Percentiles rank a stretch among this genome's conserved stretches.
These are phyloP conservation scores for Metschnikowia picachoensis DNA, from an alignment of 805 yeast species.

Conservation along the genomic window DNA sequence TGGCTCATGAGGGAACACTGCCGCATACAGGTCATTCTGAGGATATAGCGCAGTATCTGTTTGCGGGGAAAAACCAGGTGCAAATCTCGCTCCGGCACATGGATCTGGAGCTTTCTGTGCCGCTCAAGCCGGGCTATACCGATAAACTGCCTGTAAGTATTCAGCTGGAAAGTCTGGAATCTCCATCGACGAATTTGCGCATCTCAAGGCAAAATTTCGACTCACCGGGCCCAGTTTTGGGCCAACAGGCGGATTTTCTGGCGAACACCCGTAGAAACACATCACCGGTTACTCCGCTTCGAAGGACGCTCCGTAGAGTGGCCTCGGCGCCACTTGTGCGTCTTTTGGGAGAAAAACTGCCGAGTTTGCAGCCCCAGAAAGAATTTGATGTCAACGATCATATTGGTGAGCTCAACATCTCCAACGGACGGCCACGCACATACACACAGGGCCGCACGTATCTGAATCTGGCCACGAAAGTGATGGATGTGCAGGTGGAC, in stretches of 20 bases:
- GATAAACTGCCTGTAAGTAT: too few species aligned
- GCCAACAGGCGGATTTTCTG: not conserved
- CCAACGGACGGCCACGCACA: conserved; percentile 35
- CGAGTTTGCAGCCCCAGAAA: conserved; percentile 24
- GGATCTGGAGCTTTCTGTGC: conserved; percentile 18
- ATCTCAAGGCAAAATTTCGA: too few species aligned
- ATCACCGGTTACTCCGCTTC: conserved; percentile 25
- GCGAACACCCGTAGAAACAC: not conserved
- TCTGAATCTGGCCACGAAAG: conserved; percentile 69
- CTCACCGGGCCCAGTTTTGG: too few species aligned
- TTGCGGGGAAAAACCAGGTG: conserved; percentile 18
- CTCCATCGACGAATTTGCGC: too few species aligned
- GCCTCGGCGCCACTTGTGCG: conserved; percentile 78
- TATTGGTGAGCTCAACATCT: conserved; percentile 39
- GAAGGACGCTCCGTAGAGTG: conserved; percentile 58
- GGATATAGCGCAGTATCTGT: conserved; percentile 7
- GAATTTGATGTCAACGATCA: conserved; percentile 43
- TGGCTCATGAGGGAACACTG: conserved; percentile 56
- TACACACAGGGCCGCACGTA: conserved; percentile 54
- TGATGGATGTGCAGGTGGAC: conserved; percentile 73
- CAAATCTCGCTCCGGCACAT: conserved; percentile 39
- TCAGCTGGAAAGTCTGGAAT: too few species aligned
- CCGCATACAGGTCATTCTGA: conserved; percentile 38
- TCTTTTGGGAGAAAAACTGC: conserved; percentile 23
- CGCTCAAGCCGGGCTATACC: not conserved